Percentiles rank a stretch among this genome's conserved stretches.
Evolutionary conservation across 495 filamentous ascomycete species (phyloP).

Genomic region (Penicillium verhagenii): DNA sequence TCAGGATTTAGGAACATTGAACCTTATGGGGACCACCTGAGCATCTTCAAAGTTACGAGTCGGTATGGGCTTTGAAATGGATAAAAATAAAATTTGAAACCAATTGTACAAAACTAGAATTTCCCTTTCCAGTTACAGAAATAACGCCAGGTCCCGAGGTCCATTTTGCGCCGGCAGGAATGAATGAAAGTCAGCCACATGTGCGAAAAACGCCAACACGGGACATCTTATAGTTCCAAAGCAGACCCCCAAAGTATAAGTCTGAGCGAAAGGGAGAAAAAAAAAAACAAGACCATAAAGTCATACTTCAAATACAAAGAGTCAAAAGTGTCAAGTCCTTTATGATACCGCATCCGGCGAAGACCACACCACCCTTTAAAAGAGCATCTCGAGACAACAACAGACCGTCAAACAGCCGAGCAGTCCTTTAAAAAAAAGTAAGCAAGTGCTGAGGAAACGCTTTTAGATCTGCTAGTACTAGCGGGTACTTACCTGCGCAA

Average conservation of each 20-base stretch:
- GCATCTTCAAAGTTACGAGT: no score
- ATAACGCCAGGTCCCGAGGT: slow-evolving; percentile 16
- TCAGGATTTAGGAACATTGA: no score
- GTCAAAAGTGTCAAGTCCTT: not conserved
- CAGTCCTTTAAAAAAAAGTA: no score
- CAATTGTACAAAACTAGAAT: slow-evolving; percentile 5
- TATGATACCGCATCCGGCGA: slow-evolving; percentile 4
- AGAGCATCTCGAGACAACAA: slow-evolving; percentile 55
- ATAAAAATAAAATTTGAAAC: not conserved
- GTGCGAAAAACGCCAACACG: slow-evolving; percentile 2
- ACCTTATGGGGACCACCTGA: no score
- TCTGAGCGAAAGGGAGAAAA: not conserved
- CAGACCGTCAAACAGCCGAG: no score
- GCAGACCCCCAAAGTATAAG: not conserved
- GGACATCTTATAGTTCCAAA: not conserved
- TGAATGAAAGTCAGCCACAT: slow-evolving; percentile 13
- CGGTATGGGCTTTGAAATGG: no score
- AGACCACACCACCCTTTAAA: slow-evolving; percentile 26
- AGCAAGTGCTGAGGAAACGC: no score
- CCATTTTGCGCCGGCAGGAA: slow-evolving; percentile 18
- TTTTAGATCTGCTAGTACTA: no score
- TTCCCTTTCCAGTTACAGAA: not conserved
- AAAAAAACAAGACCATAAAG: not conserved
- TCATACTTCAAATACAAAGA: not conserved
- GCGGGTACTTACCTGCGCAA: slow-evolving; percentile 48